phyloP scores from a whole-genome alignment of 371 early-diverging fungal genomes.

The Syncephalis fuscata region DNA sequence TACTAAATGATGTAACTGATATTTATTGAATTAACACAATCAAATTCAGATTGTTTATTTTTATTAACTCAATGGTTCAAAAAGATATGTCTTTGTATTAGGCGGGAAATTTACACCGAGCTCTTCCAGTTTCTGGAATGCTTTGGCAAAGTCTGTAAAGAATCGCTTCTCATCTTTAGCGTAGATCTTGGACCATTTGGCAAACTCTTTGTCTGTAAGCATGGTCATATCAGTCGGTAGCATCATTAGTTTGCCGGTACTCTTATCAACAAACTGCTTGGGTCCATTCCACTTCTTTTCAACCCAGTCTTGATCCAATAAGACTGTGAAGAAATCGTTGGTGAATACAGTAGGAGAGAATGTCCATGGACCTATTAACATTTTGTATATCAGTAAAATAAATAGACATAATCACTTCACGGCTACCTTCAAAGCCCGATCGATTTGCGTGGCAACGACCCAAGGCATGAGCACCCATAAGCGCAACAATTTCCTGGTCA shows the following conservation, averaged over 20 bases:
- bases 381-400: too few relatives aligned
- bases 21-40: too few relatives aligned
- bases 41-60: too few relatives aligned
- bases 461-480: constrained; percentile 88
- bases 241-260: constrained; percentile 51
- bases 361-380: constrained; percentile 60
- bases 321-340: constrained; percentile 69
- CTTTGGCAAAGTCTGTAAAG: constrained; percentile 72
- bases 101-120: constrained; percentile 62
- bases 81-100: constrained; percentile 31
- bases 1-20: too few relatives aligned
- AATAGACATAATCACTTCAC: too few relatives aligned
- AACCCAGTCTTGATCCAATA: constrained; percentile 67
- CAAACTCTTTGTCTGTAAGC: constrained; percentile 47
- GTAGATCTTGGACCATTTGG: constrained; percentile 61
- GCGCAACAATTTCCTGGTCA: constrained; percentile 90
- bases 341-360: constrained; percentile 74
- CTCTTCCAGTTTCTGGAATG: constrained; percentile 70
- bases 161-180: constrained; percentile 65
- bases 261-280: constrained; percentile 70
- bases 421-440: constrained; percentile 48
- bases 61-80: constrained; percentile 14
- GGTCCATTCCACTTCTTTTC: constrained; percentile 71
- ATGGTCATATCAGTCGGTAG: constrained; percentile 63
- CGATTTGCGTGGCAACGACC: constrained; percentile 87